Evolutionary conservation across 108 stramenopile genomes (phyloP), one percentile per base, ranked within the genome.

Genomic region (Nitzschia inconspicua): DNA sequence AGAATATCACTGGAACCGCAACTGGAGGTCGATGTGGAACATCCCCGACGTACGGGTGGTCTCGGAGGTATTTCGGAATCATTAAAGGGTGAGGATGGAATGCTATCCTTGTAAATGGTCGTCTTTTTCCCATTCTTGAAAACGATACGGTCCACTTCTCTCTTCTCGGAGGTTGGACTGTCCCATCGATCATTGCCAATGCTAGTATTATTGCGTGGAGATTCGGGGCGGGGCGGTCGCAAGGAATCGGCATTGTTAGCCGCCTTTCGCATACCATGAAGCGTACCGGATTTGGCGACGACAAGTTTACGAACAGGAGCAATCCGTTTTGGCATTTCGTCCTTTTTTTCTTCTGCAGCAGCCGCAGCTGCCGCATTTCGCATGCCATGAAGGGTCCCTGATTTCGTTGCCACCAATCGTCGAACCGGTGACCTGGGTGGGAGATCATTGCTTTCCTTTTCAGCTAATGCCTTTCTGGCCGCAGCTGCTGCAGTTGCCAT

Each of bases 201-300:
- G n/a, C n/a, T n/a, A n/a, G n/a, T n/a, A n/a, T n/a, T n/a, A n/a
- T n/a, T n/a, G n/a, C n/a, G n/a, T n/a, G n/a, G n/a, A n/a, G n/a
- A n/a, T n/a, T n/a, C n/a, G n/a, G n/a, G n/a, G n/a, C n/a, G n/a
- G n/a, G n/a, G 25, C 23, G 5, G 26, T 26, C n/a, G 26, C 25
- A 11, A 10, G 8, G 19, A 35, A 6, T 27, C 19, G 7, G 60
- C 26, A 7, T 27, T 32, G 22, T 37, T 18, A 0, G 28, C 36
- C 18, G 54, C 65, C 19, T 55, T 47, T 35, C 54, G 53, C 65
- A 66, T 66, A 1, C 65, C 65, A 56, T 66, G 65, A 1, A 66
- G 44, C 6, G 50, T 51, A 14, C 65, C 65, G 1, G 54, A 56
- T 46, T 66, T 66, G 11, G 65, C 56, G 31, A 44, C 54, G 14